Conservation (phyloP, 305 asterid species). For the Solanum hybrid region DNA sequence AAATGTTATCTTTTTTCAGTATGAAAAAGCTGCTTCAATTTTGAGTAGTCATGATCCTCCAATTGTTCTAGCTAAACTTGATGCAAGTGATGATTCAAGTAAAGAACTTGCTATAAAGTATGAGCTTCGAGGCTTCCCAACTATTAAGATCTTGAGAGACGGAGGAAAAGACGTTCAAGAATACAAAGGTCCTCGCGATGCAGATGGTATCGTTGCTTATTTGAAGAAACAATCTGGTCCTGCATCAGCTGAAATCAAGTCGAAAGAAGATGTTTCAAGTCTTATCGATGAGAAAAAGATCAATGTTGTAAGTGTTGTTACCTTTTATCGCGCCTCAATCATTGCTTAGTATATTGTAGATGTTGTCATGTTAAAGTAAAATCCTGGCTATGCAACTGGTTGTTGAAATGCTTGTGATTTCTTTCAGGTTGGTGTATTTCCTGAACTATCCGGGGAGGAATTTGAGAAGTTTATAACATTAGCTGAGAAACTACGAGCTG, state of each 20-base stretch:
- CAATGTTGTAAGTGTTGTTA: constrained; percentile 34
- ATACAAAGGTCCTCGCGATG: constrained; percentile 79
- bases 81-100: constrained; percentile 51
- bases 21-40: constrained; percentile 68
- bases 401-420: not conserved
- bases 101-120: constrained; percentile 42
- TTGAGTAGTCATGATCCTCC: constrained; percentile 72
- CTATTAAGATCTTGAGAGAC: constrained; percentile 62
- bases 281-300: constrained; percentile 45
- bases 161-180: constrained; percentile 62
- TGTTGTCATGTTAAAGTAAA: not conserved
- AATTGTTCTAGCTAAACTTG: constrained; percentile 68
- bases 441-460: constrained; percentile 59
- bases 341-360: not conserved
- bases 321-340: not conserved
- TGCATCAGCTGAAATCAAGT: constrained; percentile 61
- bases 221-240: constrained; percentile 81
- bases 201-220: constrained; percentile 59
- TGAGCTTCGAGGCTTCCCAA: constrained; percentile 62
- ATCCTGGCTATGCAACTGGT: not conserved
- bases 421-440: constrained; percentile 70
- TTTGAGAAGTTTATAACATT: constrained; percentile 43
- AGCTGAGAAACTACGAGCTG: constrained; percentile 69
- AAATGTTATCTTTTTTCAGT: constrained; percentile 23
- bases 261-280: constrained; percentile 45